phyloP scores from a whole-genome alignment of 768 basidiomycete species.

The Mycena pura region DNA sequence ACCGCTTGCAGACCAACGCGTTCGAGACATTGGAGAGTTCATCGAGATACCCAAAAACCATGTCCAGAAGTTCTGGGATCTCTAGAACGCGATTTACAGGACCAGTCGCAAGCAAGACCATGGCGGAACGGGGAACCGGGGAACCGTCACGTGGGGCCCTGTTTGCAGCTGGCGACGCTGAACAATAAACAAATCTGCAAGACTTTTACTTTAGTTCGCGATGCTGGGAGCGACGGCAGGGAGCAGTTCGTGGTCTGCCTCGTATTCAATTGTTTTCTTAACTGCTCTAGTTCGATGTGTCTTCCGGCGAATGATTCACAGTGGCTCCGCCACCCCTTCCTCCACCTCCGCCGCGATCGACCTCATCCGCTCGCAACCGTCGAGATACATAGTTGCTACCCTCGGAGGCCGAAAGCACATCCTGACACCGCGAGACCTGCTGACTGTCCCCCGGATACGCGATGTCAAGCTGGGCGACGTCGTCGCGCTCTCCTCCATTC shows the following conservation, averaged over 20 bases:
- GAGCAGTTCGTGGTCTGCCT: not conserved
- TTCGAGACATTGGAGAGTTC: constrained; percentile 46
- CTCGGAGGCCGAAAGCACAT: constrained; percentile 90
- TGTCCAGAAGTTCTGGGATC: constrained; percentile 66
- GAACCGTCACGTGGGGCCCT: too few species aligned
- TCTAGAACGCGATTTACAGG: constrained; percentile 47
- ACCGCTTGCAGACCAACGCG: constrained; percentile 62
- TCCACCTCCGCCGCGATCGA: constrained; percentile 71
- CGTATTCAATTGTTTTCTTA: not conserved
- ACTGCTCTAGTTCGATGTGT: constrained; percentile 21
- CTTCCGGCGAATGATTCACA: constrained; percentile 28
- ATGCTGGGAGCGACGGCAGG: constrained; percentile 19
- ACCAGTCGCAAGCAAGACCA: not conserved
- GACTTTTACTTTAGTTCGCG: not conserved
- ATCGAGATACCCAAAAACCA: constrained; percentile 59
- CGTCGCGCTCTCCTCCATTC: constrained; percentile 81
- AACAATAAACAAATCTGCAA: too few species aligned
- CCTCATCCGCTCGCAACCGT: constrained; percentile 89
- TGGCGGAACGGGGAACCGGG: not conserved
- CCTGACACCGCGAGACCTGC: constrained; percentile 86
- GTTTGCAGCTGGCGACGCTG: too few species aligned
- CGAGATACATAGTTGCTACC: constrained; percentile 89
- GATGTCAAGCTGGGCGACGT: constrained; percentile 87
- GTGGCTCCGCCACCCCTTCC: constrained; percentile 30
- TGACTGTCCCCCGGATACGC: constrained; percentile 92